Evolutionary conservation across 2,329 filamentous ascomycete genomes (phyloP).

Genomic region (Penicillium griseofulvum): DNA sequence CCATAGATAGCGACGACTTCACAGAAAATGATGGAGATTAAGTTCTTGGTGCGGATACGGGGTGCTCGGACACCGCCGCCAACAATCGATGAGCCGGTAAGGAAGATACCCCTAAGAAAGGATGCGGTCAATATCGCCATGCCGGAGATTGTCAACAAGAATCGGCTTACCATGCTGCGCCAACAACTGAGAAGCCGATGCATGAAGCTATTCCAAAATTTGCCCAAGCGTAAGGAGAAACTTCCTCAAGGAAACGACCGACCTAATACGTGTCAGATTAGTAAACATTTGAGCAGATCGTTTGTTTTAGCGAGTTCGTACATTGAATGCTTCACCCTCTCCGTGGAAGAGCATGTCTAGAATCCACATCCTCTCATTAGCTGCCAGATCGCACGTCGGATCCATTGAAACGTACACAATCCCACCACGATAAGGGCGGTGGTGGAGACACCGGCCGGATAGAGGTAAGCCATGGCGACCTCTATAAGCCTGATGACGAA

Average conservation of each 20-base stretch:
- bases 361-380: conserved; percentile 20
- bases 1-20: conserved; percentile 99
- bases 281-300: not conserved
- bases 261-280: conserved; percentile 54
- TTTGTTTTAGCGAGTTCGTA: conserved; percentile 40
- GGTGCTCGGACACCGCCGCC: conserved; percentile 95
- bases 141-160: not conserved
- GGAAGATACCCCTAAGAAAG: conserved; percentile 85
- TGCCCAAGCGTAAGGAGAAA: conserved; percentile 94
- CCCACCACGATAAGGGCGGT: conserved; percentile 70
- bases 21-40: conserved; percentile 99
- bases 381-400: conserved; percentile 13
- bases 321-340: conserved; percentile 93
- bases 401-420: conserved; percentile 62
- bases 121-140: conserved; percentile 1
- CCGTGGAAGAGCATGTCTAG: conserved; percentile 98
- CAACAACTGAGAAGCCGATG: conserved; percentile 93
- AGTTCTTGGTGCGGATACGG: conserved; percentile 97
- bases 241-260: conserved; percentile 87
- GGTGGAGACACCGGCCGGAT: conserved; percentile 58
- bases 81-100: conserved; percentile 95
- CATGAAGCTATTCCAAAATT: conserved; percentile 86
- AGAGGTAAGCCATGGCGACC: conserved; percentile 69
- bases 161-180: conserved; percentile 81
- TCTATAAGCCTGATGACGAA: conserved; percentile 25